phyloP scores from a whole-genome alignment of 805 yeast species.

The Metschnikowia koreensis region DNA sequence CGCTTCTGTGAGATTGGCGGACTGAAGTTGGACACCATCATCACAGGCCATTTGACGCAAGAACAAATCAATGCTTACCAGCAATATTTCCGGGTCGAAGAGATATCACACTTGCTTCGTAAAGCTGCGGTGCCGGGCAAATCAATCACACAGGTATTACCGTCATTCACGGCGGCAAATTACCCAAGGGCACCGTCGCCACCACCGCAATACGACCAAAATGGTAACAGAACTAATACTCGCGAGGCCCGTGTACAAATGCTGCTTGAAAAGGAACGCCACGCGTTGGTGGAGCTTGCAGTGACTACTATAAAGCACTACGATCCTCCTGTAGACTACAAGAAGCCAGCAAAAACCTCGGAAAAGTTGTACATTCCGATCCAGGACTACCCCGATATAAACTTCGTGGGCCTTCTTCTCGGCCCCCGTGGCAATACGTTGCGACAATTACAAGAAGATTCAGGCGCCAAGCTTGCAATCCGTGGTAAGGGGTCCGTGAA shows the following conservation, averaged over 20 bases:
- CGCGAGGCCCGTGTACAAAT: conserved; percentile 58
- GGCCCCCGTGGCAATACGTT: conserved; percentile 97
- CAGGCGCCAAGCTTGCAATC: conserved; percentile 87
- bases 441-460: conserved; percentile 71
- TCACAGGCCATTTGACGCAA: conserved; percentile 44
- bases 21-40: conserved; percentile 27
- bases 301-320: conserved; percentile 70
- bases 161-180: conserved; percentile 39
- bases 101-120: conserved; percentile 61
- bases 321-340: conserved; percentile 76
- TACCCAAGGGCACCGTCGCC: conserved; percentile 75
- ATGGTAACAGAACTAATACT: conserved; percentile 85
- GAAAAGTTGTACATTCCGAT: conserved; percentile 87
- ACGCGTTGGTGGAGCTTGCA: conserved; percentile 72
- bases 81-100: conserved; percentile 71
- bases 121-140: conserved; percentile 23
- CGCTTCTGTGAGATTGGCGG: conserved; percentile 16
- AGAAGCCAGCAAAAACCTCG: conserved; percentile 62
- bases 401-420: conserved; percentile 83
- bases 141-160: conserved; percentile 48
- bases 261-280: conserved; percentile 72
- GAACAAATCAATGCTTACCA: conserved; percentile 83
- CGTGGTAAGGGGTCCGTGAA: conserved; percentile 96
- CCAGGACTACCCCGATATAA: conserved; percentile 83
- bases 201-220: conserved; percentile 82